A percentile compares a stretch with the other conserved stretches of the same genome.
Evolutionary conservation across 495 filamentous ascomycete genomes (phyloP).

Genomic region (Daldinia bambusicola): DNA sequence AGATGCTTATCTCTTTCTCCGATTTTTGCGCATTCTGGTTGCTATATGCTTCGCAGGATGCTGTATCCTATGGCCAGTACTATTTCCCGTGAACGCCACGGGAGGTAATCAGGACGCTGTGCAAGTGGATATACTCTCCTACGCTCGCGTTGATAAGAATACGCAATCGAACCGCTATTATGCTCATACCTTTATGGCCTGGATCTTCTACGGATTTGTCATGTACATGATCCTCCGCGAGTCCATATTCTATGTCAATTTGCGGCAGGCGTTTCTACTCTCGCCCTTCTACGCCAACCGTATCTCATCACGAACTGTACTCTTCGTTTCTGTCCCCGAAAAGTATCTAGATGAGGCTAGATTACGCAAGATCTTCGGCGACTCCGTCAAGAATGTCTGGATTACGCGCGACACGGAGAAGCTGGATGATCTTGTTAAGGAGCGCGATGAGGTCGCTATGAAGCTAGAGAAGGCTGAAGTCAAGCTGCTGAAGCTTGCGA

Average conservation of each 20-base stretch:
- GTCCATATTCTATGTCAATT: slow-evolving; percentile 92
- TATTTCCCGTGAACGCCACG: slow-evolving; percentile 88
- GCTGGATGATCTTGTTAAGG: slow-evolving; percentile 83
- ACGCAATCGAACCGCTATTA: slow-evolving; percentile 71
- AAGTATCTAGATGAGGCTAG: slow-evolving; percentile 77
- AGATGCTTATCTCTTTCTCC: slow-evolving; percentile 87
- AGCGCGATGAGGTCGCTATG: slow-evolving; percentile 84
- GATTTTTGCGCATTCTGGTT: slow-evolving; percentile 79
- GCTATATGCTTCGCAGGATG: slow-evolving; percentile 82
- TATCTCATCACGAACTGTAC: slow-evolving; percentile 91
- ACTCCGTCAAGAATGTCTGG: slow-evolving; percentile 86
- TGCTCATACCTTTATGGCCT: slow-evolving; percentile 77
- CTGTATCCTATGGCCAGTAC: slow-evolving; percentile 82
- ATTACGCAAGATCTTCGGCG: slow-evolving; percentile 81
- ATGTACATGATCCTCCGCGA: slow-evolving; percentile 91
- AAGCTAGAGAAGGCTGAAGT: slow-evolving; percentile 91
- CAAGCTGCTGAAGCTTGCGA: slow-evolving; percentile 84
- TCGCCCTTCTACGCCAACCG: slow-evolving; percentile 88
- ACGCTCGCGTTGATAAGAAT: slow-evolving; percentile 71
- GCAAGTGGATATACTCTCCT: slow-evolving; percentile 82
- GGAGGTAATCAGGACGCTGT: slow-evolving; percentile 67
- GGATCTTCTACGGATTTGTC: slow-evolving; percentile 85
- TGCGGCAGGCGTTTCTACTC: slow-evolving; percentile 93
- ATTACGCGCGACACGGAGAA: slow-evolving; percentile 81
- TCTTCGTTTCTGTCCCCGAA: slow-evolving; percentile 86